These are phyloP conservation scores for Aureobasidium sp. DNA, from an alignment of 2,329 filamentous ascomycete species.

Conservation along the genomic window DNA sequence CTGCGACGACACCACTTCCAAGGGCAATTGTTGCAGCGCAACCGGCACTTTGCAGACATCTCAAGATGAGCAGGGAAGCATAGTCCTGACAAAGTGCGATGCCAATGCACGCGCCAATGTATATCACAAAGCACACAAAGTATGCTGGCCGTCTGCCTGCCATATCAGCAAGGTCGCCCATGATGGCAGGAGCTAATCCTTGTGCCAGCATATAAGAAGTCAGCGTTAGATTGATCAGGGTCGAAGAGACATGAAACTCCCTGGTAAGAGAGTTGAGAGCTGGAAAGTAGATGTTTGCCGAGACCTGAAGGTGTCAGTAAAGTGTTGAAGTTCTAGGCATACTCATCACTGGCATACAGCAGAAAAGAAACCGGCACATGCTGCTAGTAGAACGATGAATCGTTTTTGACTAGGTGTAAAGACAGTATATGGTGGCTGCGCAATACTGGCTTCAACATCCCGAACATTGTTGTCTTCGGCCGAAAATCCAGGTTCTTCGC, in stretches of 20 bases:
- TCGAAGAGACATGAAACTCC: conserved; percentile 18
- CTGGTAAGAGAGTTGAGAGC: conserved; percentile 17
- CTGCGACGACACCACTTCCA: conserved; percentile 30
- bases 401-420: conserved; percentile 38
- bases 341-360: conserved; percentile 34
- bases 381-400: conserved; percentile 43
- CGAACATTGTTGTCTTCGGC: background rate
- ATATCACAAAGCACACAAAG: conserved; percentile 40
- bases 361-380: conserved; percentile 47
- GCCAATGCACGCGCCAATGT: conserved; percentile 37
- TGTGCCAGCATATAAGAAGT: conserved; percentile 33
- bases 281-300: conserved; percentile 43
- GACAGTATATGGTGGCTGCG: conserved; percentile 28
- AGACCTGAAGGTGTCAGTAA: conserved; percentile 20
- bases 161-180: conserved; percentile 46
- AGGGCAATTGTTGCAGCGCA: conserved; percentile 36
- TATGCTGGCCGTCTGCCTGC: conserved; percentile 47
- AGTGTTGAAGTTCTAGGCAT: background rate
- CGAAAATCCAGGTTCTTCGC: background rate
- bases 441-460: conserved; percentile 21
- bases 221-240: conserved; percentile 20
- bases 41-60: conserved; percentile 36
- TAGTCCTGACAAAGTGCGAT: conserved; percentile 36
- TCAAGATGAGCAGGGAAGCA: conserved; percentile 31
- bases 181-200: conserved; percentile 46